Conservation (phyloP, 1,139 yeast genomes). For the Sugiyamaella pinicola region DNA sequence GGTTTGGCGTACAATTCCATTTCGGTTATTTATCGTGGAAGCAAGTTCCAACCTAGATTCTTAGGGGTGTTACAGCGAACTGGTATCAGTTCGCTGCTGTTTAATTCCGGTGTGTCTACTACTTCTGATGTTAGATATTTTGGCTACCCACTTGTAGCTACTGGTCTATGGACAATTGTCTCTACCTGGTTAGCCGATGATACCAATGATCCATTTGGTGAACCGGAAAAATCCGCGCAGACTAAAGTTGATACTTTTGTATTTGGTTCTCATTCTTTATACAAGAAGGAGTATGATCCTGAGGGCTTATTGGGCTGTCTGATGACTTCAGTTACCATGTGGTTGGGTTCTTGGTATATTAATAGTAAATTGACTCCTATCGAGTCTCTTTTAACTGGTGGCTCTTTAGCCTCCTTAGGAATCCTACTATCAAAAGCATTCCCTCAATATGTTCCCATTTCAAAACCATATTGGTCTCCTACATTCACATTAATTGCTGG, state of each 20-base stretch:
- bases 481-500: conserved; percentile 40
- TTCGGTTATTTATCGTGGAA: conserved; percentile 25
- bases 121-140: conserved; percentile 23
- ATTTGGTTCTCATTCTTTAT: conserved; percentile 32
- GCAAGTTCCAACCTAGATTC: conserved; percentile 34
- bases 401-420: conserved; percentile 37
- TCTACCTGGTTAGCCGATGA: conserved; percentile 37
- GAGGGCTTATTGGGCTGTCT: conserved; percentile 44
- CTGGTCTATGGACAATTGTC: conserved; percentile 36
- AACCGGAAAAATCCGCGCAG: conserved; percentile 40
- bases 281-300: conserved; percentile 41
- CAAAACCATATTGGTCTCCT: conserved; percentile 46
- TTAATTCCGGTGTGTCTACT: conserved; percentile 22
- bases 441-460: conserved; percentile 40
- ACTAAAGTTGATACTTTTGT: conserved; percentile 38
- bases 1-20: conserved; percentile 42
- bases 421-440: conserved; percentile 33
- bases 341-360: conserved; percentile 39
- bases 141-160: conserved; percentile 32
- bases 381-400: conserved; percentile 37
- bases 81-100: conserved; percentile 40
- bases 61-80: conserved; percentile 45
- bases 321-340: conserved; percentile 42
- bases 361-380: conserved; percentile 29
- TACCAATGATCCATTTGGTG: conserved; percentile 35